Base-by-base conservation (phyloP, 2,329 filamentous ascomycete species). In the Calonectria fujianensis region DNA sequence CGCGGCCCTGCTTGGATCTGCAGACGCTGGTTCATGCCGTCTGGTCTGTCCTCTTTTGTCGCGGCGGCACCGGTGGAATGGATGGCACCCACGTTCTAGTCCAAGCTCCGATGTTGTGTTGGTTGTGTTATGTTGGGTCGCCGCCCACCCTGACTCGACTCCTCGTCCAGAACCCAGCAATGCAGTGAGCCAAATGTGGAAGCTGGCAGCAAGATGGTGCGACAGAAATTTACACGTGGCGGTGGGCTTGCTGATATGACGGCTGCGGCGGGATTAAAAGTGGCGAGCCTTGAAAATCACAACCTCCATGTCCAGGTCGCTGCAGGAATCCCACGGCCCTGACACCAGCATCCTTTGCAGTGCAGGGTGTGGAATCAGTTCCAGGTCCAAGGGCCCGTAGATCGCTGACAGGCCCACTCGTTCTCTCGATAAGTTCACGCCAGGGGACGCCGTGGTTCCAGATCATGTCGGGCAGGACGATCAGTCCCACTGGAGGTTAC, bases 131-230 rank as follows among this genome's bases (percentile, higher is more conserved):
- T 41, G 35, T 61, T 63, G 57, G 35, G 57, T 41, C 35, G 11
- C 20, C 29, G 24, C 14, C 37, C n/a, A 24, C 31, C 37, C 57
- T 39, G n/a, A 61, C 35, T 37, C 24, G 57, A 13, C 57, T 20
- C 16, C 31, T 41, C 11, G 57, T 39, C 35, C 35, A 41, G 57
- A 63, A 45, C 35, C 57, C 39, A 39, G 37, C 35, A 48, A 48
- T 63, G 37, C 57, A 41, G n/a, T 31, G 35, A 20, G 57, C 57
- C 57, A 8, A 63, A 63, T 63, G 57, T 63, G 57, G 57, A 63
- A 63, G 57, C 57, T 63, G 57, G 35, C 11, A 41, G 31, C 27
- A 18, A 11, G 24, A 41, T 63, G 57, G 57, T 39, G 57, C 13
- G 37, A 41, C 37, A 8, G 27, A 41, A 24, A 29, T 41, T 63